phyloP scores from a whole-genome alignment of 257 asterid genomes.

The Jasminum sambac region DNA sequence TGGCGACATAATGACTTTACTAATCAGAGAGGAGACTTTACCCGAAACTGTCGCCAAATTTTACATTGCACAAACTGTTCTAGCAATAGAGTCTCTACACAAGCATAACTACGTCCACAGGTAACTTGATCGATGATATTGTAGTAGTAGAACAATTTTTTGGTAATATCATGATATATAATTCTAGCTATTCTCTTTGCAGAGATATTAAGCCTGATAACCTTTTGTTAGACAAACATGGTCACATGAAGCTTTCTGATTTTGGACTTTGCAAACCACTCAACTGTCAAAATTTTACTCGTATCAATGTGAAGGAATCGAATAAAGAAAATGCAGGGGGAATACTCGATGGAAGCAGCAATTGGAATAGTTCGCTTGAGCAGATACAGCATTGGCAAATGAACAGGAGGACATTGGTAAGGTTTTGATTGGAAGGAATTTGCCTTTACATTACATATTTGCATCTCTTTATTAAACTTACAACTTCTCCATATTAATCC shows the following conservation, averaged over 20 bases:
- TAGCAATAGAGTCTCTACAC: slow-evolving; percentile 87
- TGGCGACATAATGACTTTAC: slow-evolving; percentile 90
- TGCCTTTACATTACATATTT: too few relatives aligned
- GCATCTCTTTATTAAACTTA: background rate
- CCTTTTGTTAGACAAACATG: slow-evolving; percentile 67
- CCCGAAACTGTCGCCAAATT: slow-evolving; percentile 82
- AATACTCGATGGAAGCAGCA: slow-evolving; percentile 25
- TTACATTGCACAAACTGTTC: slow-evolving; percentile 75
- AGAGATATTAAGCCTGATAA: slow-evolving; percentile 90
- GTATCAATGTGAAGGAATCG: slow-evolving; percentile 32
- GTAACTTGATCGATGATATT: slow-evolving; percentile 5
- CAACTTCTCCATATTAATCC: background rate
- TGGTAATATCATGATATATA: background rate
- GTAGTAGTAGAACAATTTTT: background rate
- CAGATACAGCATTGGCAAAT: slow-evolving; percentile 61
- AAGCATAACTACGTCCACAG: slow-evolving; percentile 64
- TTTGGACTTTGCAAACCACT: slow-evolving; percentile 85
- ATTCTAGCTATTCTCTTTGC: slow-evolving; percentile 9
- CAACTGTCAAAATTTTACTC: slow-evolving; percentile 39
- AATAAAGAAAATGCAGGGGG: slow-evolving; percentile 11
- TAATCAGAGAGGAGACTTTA: slow-evolving; percentile 84
- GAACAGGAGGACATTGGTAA: slow-evolving; percentile 53
- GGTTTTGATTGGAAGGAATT: too few relatives aligned
- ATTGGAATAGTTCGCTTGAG: slow-evolving; percentile 47
- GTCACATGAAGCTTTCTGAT: slow-evolving; percentile 73